phyloP scores from a whole-genome alignment of 257 asterid species.

The Lycium barbarum region DNA sequence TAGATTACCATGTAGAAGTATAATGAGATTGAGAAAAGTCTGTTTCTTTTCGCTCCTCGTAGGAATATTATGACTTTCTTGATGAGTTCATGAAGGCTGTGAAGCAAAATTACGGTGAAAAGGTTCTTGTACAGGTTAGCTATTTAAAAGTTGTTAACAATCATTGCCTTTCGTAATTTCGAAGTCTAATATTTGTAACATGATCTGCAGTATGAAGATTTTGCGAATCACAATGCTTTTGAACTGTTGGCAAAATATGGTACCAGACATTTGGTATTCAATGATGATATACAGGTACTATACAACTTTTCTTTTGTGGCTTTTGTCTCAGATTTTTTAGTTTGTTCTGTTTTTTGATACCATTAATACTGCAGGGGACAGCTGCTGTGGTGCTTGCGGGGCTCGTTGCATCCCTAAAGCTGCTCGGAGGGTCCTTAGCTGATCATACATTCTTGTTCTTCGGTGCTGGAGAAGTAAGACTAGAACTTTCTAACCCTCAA shows the following conservation, averaged over 20 bases:
- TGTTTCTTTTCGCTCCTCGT: slow-evolving; percentile 29
- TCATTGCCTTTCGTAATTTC: slow-evolving; percentile 20
- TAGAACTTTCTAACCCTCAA: slow-evolving; percentile 16
- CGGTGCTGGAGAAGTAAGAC: slow-evolving; percentile 95
- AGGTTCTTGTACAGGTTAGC: slow-evolving; percentile 88
- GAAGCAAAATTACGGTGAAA: slow-evolving; percentile 93
- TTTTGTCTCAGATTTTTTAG: neutral
- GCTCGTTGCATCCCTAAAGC: slow-evolving; percentile 83
- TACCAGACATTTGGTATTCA: slow-evolving; percentile 87
- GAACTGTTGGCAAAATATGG: slow-evolving; percentile 92
- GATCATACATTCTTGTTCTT: slow-evolving; percentile 95
- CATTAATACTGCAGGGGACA: slow-evolving; percentile 72
- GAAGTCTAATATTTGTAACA: slow-evolving; percentile 14
- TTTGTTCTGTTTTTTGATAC: slow-evolving; percentile 16
- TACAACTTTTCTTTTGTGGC: neutral
- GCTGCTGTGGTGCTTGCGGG: slow-evolving; percentile 95
- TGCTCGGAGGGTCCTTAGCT: slow-evolving; percentile 83
- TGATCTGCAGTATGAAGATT: slow-evolving; percentile 78
- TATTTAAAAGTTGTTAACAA: neutral
- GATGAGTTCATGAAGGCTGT: slow-evolving; percentile 95
- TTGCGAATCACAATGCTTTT: slow-evolving; percentile 96
- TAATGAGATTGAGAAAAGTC: neutral
- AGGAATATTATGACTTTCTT: slow-evolving; percentile 86
- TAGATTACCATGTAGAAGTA: neutral
- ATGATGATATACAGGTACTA: slow-evolving; percentile 91